Conservation (phyloP, 2,329 filamentous ascomycete genomes). For the Fusarium fujikuroi region DNA sequence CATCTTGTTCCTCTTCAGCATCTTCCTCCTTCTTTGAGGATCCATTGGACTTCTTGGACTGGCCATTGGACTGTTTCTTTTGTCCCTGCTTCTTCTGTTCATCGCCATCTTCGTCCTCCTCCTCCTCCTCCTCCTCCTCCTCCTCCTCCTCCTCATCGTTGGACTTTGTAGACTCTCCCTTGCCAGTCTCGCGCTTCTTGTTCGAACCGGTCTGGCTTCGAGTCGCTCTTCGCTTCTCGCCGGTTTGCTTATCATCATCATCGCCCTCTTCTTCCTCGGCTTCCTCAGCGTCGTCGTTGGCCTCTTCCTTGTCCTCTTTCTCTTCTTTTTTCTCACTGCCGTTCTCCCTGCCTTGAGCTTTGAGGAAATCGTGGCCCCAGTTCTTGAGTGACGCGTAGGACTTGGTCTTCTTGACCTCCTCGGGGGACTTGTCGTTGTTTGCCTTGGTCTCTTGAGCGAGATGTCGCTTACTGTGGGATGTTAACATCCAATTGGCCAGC, state of each 20-base stretch:
- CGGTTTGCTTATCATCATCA: conserved; percentile 30
- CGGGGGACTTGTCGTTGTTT: conserved; percentile 62
- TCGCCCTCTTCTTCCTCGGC: conserved; percentile 9
- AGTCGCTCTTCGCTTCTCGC: conserved; percentile 43
- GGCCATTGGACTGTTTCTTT: conserved; percentile 21
- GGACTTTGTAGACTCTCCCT: conserved; percentile 37
- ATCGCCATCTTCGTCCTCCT: conserved; percentile 13
- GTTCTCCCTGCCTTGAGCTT: conserved; percentile 45
- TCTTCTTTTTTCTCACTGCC: conserved; percentile 22
- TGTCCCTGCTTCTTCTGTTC: conserved; percentile 10
- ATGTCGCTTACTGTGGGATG: conserved; percentile 63
- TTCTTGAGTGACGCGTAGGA: conserved; percentile 71
- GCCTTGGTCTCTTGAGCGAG: conserved; percentile 70
- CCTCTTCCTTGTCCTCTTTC: conserved; percentile 20
- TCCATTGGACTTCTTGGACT: conserved; percentile 17
- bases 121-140: conserved; percentile 15
- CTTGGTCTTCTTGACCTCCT: conserved; percentile 60
- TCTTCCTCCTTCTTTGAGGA: conserved; percentile 17
- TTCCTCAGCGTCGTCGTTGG: conserved; percentile 8
- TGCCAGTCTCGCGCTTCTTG: conserved; percentile 48
- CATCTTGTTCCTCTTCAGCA: not conserved
- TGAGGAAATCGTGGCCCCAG: conserved; percentile 67
- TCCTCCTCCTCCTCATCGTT: conserved; percentile 29
- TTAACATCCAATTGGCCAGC: not conserved
- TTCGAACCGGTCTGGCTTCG: conserved; percentile 41